These are phyloP conservation scores for Stropharia rugosoannulata DNA, from an alignment of 768 basidiomycete genomes.

Conservation along the genomic window DNA sequence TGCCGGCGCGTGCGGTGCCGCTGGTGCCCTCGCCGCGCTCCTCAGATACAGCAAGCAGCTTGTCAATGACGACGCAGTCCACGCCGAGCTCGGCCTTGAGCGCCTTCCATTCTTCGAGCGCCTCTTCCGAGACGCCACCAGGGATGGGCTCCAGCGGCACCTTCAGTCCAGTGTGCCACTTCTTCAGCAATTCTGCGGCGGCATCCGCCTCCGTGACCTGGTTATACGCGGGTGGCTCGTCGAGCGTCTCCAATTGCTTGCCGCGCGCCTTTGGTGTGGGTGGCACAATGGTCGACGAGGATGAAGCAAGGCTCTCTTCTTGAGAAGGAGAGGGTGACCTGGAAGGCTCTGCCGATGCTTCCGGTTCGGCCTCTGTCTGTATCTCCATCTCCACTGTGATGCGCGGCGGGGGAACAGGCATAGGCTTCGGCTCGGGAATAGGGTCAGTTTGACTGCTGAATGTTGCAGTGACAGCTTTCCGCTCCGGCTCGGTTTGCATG, in stretches of 20 bases:
- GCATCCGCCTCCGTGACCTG: constrained; percentile 53
- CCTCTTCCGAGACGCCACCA: constrained; percentile 64
- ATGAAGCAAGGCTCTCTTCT: constrained; percentile 63
- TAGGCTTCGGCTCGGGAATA: constrained; percentile 22
- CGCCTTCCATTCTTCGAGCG: constrained; percentile 74
- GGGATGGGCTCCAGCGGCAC: constrained; percentile 40
- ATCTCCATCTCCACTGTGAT: constrained; percentile 55
- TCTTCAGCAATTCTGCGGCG: constrained; percentile 58
- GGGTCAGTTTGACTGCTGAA: constrained; percentile 61
- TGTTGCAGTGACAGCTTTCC: constrained; percentile 42
- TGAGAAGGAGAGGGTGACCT: constrained; percentile 51
- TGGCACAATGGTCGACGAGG: constrained; percentile 70
- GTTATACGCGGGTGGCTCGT: constrained; percentile 75
- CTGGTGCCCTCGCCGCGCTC: constrained; percentile 9
- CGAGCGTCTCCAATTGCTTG: constrained; percentile 35
- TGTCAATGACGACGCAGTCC: constrained; percentile 75
- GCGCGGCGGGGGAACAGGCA: constrained; percentile 31
- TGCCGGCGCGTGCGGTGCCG: constrained; percentile 6
- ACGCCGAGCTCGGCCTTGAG: constrained; percentile 80
- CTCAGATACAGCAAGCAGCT: constrained; percentile 48
- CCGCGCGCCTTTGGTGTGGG: constrained; percentile 60
- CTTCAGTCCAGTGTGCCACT: constrained; percentile 68
- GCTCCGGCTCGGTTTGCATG: constrained; percentile 65
- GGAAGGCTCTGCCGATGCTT: constrained; percentile 22
- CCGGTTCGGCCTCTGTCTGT: constrained; percentile 56